Base-by-base conservation (phyloP, 306 rosid species). In the Glycyrrhiza uralensis region DNA sequence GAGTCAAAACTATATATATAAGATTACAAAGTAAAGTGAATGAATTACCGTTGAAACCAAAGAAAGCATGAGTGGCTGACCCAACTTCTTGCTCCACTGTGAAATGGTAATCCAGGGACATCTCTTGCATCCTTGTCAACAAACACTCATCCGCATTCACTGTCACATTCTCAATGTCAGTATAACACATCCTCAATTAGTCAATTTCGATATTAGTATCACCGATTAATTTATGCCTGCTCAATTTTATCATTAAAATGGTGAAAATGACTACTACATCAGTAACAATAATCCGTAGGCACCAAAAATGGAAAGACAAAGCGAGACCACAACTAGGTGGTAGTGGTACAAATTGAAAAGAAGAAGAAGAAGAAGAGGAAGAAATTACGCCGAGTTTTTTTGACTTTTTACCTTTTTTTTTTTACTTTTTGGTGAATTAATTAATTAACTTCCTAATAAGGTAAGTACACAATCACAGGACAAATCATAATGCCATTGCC, bases 11-110 rank as follows among this genome's bases (percentile, higher is more conserved):
- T n/a, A n/a, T n/a, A n/a, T n/a, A n/a, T n/a, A n/a, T n/a, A n/a
- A n/a, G n/a, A n/a, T n/a, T n/a, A n/a, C n/a, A n/a, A n/a, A n/a
- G n/a, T n/a, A n/a, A n/a, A n/a, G n/a, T n/a, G n/a, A n/a, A n/a
- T n/a, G n/a, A n/a, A n/a, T n/a, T 79, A 94, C 99, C 99, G 26
- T 95, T 95, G 85, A 95, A 95, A 55, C 99, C 99, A 74, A 95
- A 95, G 89, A 95, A 95, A 52, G 99, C 99, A 77, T 95, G 97
- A 24, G 99, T 95, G 11, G 97, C 89, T 52, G 99, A 95, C 0
- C 99, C 99, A 81, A 95, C 99, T 92, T 95, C 99, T 92, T 95
- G 99, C 73, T 95, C 99, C 28, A 95, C 97, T 3, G 82, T 95
- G 85, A 95, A 95, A 88, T 95, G 99, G 80, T 95, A 95, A 84